These are phyloP conservation scores for Epichloe amarillans DNA, from an alignment of 2,329 filamentous ascomycete genomes.

Conservation along the genomic window DNA sequence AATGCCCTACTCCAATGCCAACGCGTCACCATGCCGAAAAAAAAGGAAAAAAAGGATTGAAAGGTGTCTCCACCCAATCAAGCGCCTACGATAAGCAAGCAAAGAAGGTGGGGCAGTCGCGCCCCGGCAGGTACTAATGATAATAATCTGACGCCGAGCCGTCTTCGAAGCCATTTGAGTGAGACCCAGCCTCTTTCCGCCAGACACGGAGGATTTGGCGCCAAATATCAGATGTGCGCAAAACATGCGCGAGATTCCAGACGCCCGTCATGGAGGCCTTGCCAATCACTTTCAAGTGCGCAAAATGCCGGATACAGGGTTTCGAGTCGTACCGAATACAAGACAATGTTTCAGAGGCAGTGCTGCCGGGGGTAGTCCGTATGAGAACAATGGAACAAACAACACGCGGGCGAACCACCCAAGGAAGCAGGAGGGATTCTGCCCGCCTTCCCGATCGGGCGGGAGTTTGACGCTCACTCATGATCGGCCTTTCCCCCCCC, in stretches of 20 bases:
- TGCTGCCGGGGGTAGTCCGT: too few species aligned
- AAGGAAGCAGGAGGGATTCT: neutral
- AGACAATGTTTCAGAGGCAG: too few species aligned
- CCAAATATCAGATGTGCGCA: too few species aligned
- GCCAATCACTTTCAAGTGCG: neutral
- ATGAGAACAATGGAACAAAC: too few species aligned
- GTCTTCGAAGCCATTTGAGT: neutral
- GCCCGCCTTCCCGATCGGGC: neutral
- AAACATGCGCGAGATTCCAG: neutral
- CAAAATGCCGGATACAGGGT: neutral
- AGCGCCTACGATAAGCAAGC: too few species aligned
- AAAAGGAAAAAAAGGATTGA: conserved; percentile 1
- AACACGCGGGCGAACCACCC: neutral
- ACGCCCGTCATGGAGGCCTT: neutral
- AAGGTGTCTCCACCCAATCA: neutral
- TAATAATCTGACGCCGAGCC: too few species aligned
- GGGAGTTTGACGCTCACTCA: neutral
- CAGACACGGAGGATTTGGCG: neutral
- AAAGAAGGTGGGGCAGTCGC: too few species aligned
- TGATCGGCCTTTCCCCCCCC: too few species aligned
- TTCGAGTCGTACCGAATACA: neutral
- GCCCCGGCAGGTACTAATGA: neutral
- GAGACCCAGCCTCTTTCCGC: neutral
- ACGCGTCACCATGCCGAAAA: neutral
- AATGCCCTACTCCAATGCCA: neutral